Conservation (phyloP, 2,329 filamentous ascomycete genomes). For the Ophiostoma australiae region DNA sequence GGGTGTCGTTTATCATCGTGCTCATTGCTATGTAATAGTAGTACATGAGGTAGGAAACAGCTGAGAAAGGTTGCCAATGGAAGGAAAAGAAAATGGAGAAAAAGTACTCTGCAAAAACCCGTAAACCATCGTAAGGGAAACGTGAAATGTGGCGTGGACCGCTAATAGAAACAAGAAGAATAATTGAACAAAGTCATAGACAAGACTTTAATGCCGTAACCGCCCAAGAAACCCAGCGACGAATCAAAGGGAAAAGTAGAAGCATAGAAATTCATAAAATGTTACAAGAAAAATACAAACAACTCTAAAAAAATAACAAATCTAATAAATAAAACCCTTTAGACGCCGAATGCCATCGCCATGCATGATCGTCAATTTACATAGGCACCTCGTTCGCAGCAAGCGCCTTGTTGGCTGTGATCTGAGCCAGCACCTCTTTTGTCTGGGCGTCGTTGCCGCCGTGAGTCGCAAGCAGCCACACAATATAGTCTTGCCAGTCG, state of each 20-base stretch:
- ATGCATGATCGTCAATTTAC: not conserved
- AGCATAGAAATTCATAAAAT: too few species aligned
- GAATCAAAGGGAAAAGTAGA: too few species aligned
- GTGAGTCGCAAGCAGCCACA: constrained; percentile 45
- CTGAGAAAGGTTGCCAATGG: not conserved
- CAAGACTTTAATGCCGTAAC: not conserved
- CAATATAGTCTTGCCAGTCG: constrained; percentile 56
- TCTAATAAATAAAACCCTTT: not conserved
- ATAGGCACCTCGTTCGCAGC: constrained; percentile 11
- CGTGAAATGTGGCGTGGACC: not conserved
- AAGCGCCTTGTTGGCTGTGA: not conserved
- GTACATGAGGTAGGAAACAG: not conserved
- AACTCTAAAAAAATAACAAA: not conserved
- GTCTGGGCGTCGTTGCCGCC: constrained; percentile 25
- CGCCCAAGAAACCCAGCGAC: not conserved
- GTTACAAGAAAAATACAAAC: too few species aligned
- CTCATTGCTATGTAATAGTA: not conserved
- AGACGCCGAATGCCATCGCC: not conserved
- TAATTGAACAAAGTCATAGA: not conserved
- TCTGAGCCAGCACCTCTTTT: constrained; percentile 7
- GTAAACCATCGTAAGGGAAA: not conserved
- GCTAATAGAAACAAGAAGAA: not conserved
- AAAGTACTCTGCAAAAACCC: not conserved
- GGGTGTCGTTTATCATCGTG: not conserved
- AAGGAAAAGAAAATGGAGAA: not conserved